Base-by-base conservation (phyloP, 2,329 filamentous ascomycete genomes). In the Septoria linicola region DNA sequence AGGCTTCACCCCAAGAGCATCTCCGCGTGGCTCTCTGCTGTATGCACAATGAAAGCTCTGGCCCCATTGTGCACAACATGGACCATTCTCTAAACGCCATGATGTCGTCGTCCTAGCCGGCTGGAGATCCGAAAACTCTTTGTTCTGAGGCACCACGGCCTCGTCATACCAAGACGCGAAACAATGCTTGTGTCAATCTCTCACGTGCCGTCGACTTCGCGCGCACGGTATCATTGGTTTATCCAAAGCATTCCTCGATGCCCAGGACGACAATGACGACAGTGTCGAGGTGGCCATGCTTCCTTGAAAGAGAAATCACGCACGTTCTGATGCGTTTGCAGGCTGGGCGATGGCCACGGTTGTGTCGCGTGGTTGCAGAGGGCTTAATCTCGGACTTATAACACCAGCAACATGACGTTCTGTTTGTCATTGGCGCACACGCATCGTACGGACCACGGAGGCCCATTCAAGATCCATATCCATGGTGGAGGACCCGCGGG, bases 81-180 rank as follows among this genome's bases (percentile, higher is more conserved):
- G n/a, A n/a, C n/a, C n/a, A n/a, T n/a, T n/a, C n/a, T n/a, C n/a
- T n/a, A n/a, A n/a, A n/a, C n/a, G n/a, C n/a, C n/a, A n/a, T n/a
- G n/a, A n/a, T n/a, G n/a, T n/a, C n/a, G n/a, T n/a, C n/a, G n/a
- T n/a, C n/a, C n/a, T n/a, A n/a, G n/a, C n/a, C n/a, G n/a, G n/a
- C n/a, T n/a, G n/a, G n/a, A n/a, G n/a, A n/a, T n/a, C n/a, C n/a
- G n/a, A n/a, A n/a, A n/a, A n/a, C n/a, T n/a, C n/a, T n/a, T n/a
- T n/a, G n/a, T n/a, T n/a, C n/a, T n/a, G n/a, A n/a, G n/a, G n/a
- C n/a, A n/a, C n/a, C n/a, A n/a, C n/a, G n/a, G n/a, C n/a, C n/a
- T n/a, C n/a, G 41, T 45, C 41, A 45, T 45, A 45, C 41, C 41
- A 45, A 45, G 41, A 30, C 27, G 17, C 20, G n/a, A n/a, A 13